Percentiles rank a stretch among this genome's conserved stretches.
Evolutionary conservation across 163 green algal genomes (phyloP).

Genomic region (Picocystis sp.): DNA sequence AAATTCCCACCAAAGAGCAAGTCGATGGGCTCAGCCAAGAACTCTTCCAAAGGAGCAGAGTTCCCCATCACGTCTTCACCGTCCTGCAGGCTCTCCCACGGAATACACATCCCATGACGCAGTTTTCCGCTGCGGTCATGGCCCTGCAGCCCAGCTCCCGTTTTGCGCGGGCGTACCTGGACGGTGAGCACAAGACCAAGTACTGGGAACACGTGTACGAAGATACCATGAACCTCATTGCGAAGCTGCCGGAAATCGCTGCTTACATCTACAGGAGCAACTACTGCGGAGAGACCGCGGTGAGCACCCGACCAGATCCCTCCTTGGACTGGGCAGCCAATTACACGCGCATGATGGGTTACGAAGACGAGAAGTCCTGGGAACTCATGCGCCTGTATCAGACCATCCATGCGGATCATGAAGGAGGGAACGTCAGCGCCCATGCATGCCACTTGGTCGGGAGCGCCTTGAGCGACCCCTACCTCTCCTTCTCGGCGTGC

Average conservation of each 20-base stretch:
- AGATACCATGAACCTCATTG: conserved; percentile 86
- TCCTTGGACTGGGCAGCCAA: conserved; percentile 87
- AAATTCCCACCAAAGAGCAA: conserved; percentile 70
- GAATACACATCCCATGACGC: conserved; percentile 86
- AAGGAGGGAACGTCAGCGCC: conserved; percentile 87
- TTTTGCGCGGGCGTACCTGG: conserved; percentile 68
- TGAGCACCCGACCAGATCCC: conserved; percentile 24
- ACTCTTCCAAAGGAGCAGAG: conserved; percentile 32
- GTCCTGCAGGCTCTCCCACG: conserved; percentile 56
- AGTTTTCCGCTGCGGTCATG: conserved; percentile 57
- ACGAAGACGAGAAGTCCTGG: conserved; percentile 11
- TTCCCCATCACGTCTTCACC: conserved; percentile 36
- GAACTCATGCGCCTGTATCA: conserved; percentile 96
- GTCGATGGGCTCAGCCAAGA: conserved; percentile 56
- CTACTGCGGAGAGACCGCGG: conserved; percentile 6
- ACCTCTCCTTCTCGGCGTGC: conserved; percentile 78
- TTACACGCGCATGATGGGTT: conserved; percentile 89
- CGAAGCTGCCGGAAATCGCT: conserved; percentile 56
- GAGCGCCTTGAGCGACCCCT: conserved; percentile 82
- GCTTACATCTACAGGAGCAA: conserved; percentile 25
- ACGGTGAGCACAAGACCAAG: conserved; percentile 75
- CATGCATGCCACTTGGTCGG: conserved; percentile 89
- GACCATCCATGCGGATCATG: conserved; percentile 67
- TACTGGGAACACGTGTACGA: conserved; percentile 87
- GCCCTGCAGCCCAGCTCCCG: conserved; percentile 19